Evolutionary conservation across 2,329 filamentous ascomycete species (phyloP), one percentile per base, ranked within the genome.

Genomic region (Alternaria arborescens): DNA sequence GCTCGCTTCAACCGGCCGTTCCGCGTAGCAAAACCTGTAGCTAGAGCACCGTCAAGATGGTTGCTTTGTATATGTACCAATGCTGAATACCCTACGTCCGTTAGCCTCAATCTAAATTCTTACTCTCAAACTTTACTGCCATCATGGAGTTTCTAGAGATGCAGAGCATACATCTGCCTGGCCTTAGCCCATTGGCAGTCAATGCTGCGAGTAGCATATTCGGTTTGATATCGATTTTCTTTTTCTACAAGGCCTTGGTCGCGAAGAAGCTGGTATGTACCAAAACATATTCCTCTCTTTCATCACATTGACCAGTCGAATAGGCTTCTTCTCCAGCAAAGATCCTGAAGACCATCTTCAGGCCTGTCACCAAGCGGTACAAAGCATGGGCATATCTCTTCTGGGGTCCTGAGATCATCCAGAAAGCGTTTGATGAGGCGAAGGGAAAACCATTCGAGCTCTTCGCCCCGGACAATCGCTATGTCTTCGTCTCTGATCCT

Each of bases 401-500:
- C 24, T 60, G 61, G 60, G 64, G 61, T 8, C 61, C 64, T 20
- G 52, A 52, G 3, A 66, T 66, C 11, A 66, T 66, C 10, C 58
- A 66, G 44, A 57, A 66, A 28, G 61, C 60, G 2, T 66, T 58
- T 18, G 54, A 53, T 30, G 41, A 58, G 47, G 53, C 58, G 3
- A 34, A 59, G 30, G 62, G 64, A 20, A 57, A 65, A 42, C 62
- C 64, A 14, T 67, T 63, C 18, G 60, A 65, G 48, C 18, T 67
- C 40, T 56, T 60, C 32, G 64, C 64, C 44, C 62, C 64, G 11
- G 64, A 65, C 40, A 62, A 57, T 26, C 56, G 64, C 14, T 64
- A 66, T 32, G 63, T 66, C 52, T 66, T 52, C 52, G 61, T 66
- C 3, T 65, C 63, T 40, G 53, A 60, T 16, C 63, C 60, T 34